Percentiles rank a stretch among this genome's conserved stretches.
phyloP scores from a whole-genome alignment of 805 yeast species.

The Pichia manshurica region DNA sequence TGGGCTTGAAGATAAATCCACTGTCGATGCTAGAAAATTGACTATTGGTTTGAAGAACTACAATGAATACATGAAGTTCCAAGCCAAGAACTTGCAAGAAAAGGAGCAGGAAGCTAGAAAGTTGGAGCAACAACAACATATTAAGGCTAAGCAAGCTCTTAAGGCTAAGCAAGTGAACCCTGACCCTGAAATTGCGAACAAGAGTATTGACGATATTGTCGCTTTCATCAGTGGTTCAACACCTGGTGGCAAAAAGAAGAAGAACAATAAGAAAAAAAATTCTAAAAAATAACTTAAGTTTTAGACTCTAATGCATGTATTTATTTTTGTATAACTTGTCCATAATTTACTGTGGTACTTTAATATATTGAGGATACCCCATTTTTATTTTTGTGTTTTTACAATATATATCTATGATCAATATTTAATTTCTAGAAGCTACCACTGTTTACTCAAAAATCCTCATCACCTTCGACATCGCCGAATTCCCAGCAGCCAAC shows the following conservation, averaged over 20 bases:
- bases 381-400: neutral
- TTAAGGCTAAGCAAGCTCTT: slow-evolving; percentile 24
- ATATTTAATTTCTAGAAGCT: neutral
- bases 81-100: slow-evolving; percentile 19
- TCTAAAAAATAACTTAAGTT: slow-evolving; percentile 17
- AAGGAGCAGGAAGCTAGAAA: slow-evolving; percentile 22
- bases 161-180: slow-evolving; percentile 33
- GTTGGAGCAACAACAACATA: slow-evolving; percentile 16
- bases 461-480: slow-evolving; percentile 57
- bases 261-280: slow-evolving; percentile 22
- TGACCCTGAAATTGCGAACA: slow-evolving; percentile 52
- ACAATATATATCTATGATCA: neutral
- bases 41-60: slow-evolving; percentile 48
- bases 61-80: slow-evolving; percentile 28
- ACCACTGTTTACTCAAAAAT: slow-evolving; percentile 8
- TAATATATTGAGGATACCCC: slow-evolving; percentile 4
- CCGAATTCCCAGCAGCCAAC: slow-evolving; percentile 75
- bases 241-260: slow-evolving; percentile 24
- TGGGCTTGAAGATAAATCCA: slow-evolving; percentile 63
- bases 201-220: slow-evolving; percentile 69
- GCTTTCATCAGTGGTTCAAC: slow-evolving; percentile 61
- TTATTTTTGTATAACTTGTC: slow-evolving; percentile 8
- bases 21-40: slow-evolving; percentile 66
- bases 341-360: slow-evolving; percentile 5
- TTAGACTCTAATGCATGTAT: neutral